Percentiles rank a stretch among this genome's conserved stretches.
Evolutionary conservation across 805 yeast genomes (phyloP).

Genomic region (Phaffomyces antillensis): DNA sequence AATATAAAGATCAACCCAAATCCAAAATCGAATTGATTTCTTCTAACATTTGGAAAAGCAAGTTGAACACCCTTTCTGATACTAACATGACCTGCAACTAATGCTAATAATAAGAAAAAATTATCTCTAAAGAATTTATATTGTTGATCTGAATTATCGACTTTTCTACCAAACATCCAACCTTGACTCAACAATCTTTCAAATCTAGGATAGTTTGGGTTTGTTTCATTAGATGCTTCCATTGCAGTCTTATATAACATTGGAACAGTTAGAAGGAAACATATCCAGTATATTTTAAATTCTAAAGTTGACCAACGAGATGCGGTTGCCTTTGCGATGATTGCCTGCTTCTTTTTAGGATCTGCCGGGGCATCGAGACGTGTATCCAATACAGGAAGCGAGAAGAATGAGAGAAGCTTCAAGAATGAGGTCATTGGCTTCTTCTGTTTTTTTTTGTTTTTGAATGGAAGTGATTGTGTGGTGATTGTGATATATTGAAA

Average conservation of each 20-base stretch:
- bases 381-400: constrained; percentile 35
- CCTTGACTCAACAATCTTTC: constrained; percentile 63
- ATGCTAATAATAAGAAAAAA: constrained; percentile 50
- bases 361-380: constrained; percentile 31
- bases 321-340: constrained; percentile 8
- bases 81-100: constrained; percentile 47
- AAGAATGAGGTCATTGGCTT: constrained; percentile 1
- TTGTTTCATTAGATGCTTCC: constrained; percentile 68
- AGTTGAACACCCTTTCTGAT: constrained; percentile 34
- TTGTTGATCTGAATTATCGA: constrained; percentile 89
- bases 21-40: constrained; percentile 60
- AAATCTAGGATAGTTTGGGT: constrained; percentile 63
- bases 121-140: constrained; percentile 84
- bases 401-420: constrained; percentile 21
- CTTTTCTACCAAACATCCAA: constrained; percentile 86
- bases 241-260: constrained; percentile 75
- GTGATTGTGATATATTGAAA: not conserved
- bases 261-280: constrained; percentile 69
- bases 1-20: constrained; percentile 65
- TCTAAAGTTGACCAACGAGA: constrained; percentile 75
- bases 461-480: not conserved
- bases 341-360: constrained; percentile 20
- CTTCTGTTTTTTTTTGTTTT: not conserved
- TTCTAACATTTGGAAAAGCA: constrained; percentile 23
- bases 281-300: constrained; percentile 58